Evolutionary conservation across 345 rosid genomes (phyloP), one percentile per base, ranked within the genome.

Genomic region (Anacardium occidentale): DNA sequence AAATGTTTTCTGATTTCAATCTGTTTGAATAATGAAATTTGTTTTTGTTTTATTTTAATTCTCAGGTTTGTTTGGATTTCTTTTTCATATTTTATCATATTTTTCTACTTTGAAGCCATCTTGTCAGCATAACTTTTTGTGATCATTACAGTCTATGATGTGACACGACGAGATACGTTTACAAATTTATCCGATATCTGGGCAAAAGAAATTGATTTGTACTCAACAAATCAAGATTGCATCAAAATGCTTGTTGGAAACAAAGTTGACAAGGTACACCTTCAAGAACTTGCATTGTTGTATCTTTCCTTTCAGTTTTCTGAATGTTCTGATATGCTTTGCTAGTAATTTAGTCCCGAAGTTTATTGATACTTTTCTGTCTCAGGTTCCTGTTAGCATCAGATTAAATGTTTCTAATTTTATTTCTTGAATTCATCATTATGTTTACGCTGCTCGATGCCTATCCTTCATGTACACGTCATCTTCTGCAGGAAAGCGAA

Each of bases 161-260:
- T 94, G 58, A 90, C 98, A 34, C 75, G 92, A 55, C 82, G 98
- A 75, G 98, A 92, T 6, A 92, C 98, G n/a, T 94, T 92, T 83
- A 88, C 97, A 21, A 87, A 94, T 74, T 87, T 94, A 26, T 87
- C 97, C 13, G 95, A 90, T 60, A 81, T 94, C 76, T 92, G 98
- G 98, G 97, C 97, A 25, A 94, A 94, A 74, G 97, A 94, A 81
- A 87, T 94, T 50, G 98, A 94, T 63, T 80, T 90, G 73, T 92
- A 94, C 85, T 88, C 94, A 1, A 94, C 97, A 42, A 94, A 90
- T 81, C 97, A 87, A 79, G 96, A 91, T 59, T 94, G 97, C 85
- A 84, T 92, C 83, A 94, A 92, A 88, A 87, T 94, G 97, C 97
- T 94, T 74, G 97, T 94, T 62, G 98, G 97, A 68, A 94, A 94